These are phyloP conservation scores for Xylaria flabelliformis DNA, from an alignment of 495 filamentous ascomycete species.

Conservation along the genomic window DNA sequence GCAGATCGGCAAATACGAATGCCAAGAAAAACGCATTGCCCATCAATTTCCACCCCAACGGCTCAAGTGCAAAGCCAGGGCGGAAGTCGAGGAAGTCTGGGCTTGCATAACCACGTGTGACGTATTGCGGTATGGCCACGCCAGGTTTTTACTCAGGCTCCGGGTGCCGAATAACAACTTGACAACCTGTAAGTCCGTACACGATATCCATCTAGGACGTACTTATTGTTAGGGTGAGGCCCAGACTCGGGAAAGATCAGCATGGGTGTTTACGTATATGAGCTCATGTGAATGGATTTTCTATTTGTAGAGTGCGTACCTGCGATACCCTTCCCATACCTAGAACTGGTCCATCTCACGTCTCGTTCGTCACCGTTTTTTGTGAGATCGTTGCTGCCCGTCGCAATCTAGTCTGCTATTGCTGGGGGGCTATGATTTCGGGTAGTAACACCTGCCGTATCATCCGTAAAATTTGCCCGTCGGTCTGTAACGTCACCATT, in stretches of 20 bases:
- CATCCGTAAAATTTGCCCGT: background rate
- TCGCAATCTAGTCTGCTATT: background rate
- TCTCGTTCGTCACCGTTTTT: background rate
- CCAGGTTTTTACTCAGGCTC: background rate
- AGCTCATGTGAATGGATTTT: too few relatives aligned
- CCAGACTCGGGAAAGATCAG: conserved; percentile 15
- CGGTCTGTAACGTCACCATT: conserved; percentile 6
- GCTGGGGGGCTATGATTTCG: background rate
- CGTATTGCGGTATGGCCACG: conserved; percentile 9
- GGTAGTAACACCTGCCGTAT: background rate
- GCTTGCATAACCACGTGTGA: conserved; percentile 19
- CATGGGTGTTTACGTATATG: conserved; percentile 8
- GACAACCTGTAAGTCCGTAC: background rate
- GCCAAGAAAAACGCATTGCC: conserved; percentile 16
- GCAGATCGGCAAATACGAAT: conserved; percentile 27
- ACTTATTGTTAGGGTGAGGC: background rate
- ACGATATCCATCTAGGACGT: background rate
- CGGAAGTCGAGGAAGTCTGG: background rate
- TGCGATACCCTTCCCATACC: background rate
- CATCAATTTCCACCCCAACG: background rate
- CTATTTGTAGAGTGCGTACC: background rate
- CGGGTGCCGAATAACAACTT: background rate
- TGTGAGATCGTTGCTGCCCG: conserved; percentile 1
- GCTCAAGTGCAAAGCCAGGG: conserved; percentile 6
- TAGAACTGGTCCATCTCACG: background rate